phyloP scores from a whole-genome alignment of 2,329 filamentous ascomycete species.

The Tetracladium maxilliforme region DNA sequence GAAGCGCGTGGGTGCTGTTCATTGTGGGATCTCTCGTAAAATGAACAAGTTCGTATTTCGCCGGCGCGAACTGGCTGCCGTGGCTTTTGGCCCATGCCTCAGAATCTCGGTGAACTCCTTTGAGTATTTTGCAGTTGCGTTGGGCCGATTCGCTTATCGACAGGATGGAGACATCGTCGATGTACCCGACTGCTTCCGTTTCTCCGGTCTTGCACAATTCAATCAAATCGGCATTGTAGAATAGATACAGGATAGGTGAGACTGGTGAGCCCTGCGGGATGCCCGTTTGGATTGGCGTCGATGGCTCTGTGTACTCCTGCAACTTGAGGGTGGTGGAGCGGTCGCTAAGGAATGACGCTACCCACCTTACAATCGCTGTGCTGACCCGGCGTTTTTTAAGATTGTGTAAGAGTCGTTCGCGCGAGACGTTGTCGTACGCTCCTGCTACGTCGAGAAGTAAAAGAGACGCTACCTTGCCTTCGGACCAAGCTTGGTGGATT shows the following conservation, averaged over 20 bases:
- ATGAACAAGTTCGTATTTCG: conserved; percentile 15
- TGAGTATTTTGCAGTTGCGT: conserved; percentile 8
- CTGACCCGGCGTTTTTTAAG: conserved; percentile 7
- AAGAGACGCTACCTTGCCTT: conserved; percentile 10
- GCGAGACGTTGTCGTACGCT: conserved; percentile 13
- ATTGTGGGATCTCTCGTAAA: conserved; percentile 7
- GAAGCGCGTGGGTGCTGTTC: conserved; percentile 3
- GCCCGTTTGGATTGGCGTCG: conserved; percentile 5
- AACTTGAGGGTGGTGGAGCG: conserved; percentile 6
- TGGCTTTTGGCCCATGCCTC: conserved; percentile 11
- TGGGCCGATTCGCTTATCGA: conserved; percentile 6
- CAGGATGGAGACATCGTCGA: conserved; percentile 12
- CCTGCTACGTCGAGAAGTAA: conserved; percentile 14
- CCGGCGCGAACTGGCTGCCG: conserved; percentile 11
- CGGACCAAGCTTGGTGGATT: conserved; percentile 9
- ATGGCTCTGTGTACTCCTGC: conserved; percentile 5
- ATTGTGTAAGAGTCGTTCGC: conserved; percentile 10
- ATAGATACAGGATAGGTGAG: conserved; percentile 12
- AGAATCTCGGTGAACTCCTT: conserved; percentile 6
- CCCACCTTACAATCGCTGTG: conserved; percentile 3
- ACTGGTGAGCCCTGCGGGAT: conserved; percentile 7
- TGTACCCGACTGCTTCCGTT: conserved; percentile 8
- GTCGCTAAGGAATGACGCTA: conserved; percentile 6
- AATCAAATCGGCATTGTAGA: conserved; percentile 12
- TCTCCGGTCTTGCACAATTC: conserved; percentile 6